These are phyloP conservation scores for Seminavis robusta DNA, from an alignment of 108 stramenopile species.

Conservation along the genomic window DNA sequence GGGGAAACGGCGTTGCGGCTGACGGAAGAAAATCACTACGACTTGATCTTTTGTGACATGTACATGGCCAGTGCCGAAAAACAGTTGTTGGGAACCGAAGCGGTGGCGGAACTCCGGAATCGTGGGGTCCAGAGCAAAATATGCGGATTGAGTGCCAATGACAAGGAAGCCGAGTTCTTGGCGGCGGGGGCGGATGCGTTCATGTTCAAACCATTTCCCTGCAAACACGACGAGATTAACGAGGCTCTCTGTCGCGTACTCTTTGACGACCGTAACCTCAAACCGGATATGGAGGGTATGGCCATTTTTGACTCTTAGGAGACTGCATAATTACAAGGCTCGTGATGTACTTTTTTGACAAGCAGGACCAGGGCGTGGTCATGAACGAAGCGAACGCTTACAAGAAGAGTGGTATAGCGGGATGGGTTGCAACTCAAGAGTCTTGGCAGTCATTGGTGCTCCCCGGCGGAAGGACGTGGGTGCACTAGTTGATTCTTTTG, in stretches of 20 bases:
- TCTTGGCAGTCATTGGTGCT: too few relatives aligned
- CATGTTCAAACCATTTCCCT: conserved; percentile 52
- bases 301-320: too few relatives aligned
- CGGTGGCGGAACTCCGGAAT: conserved; percentile 30
- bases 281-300: too few relatives aligned
- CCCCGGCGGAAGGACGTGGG: too few relatives aligned
- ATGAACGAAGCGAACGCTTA: too few relatives aligned
- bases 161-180: conserved; percentile 42
- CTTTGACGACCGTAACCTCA: too few relatives aligned
- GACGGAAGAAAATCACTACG: conserved; percentile 33
- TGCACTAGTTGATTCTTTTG: too few relatives aligned
- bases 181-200: conserved; percentile 45
- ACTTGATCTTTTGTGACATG: conserved; percentile 43
- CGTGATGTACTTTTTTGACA: too few relatives aligned
- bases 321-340: too few relatives aligned
- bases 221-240: conserved; percentile 10
- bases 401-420: too few relatives aligned
- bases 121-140: conserved; percentile 29
- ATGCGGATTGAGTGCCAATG: conserved; percentile 43
- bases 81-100: conserved; percentile 50
- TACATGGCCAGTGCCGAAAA: conserved; percentile 56
- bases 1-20: conserved; percentile 41
- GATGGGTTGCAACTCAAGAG: too few relatives aligned
- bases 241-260: not conserved
- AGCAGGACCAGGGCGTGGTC: too few relatives aligned